phyloP scores from a whole-genome alignment of 805 yeast genomes.

The Kodamaea sagamina region DNA sequence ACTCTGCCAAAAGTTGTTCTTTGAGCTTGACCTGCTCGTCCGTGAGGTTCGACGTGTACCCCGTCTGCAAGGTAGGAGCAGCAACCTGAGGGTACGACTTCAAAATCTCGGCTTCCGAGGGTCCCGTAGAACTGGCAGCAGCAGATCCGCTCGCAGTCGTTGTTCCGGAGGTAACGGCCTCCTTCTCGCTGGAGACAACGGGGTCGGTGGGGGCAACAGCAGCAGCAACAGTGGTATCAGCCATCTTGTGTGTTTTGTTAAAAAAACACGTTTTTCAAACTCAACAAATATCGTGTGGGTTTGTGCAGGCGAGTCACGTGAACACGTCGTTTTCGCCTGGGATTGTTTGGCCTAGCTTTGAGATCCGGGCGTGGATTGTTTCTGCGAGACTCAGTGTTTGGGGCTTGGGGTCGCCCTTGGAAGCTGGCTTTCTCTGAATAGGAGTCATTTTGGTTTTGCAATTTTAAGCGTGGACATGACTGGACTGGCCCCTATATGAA shows the following conservation, averaged over 20 bases:
- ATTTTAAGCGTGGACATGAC: too few species aligned
- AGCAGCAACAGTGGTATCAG: conserved; percentile 4
- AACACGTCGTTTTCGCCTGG: too few species aligned
- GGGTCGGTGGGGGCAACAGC: conserved; percentile 5
- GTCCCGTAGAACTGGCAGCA: conserved; percentile 4
- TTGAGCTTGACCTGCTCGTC: conserved; percentile 64
- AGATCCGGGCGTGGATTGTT: too few species aligned
- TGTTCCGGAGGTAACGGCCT: neutral
- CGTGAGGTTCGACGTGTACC: conserved; percentile 80
- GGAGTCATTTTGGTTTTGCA: too few species aligned
- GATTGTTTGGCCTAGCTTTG: too few species aligned
- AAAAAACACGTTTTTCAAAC: neutral
- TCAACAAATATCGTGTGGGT: neutral
- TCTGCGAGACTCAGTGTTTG: too few species aligned
- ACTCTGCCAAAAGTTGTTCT: conserved; percentile 55
- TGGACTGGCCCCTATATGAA: too few species aligned
- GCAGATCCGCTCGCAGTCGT: neutral
- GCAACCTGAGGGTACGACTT: conserved; percentile 72
- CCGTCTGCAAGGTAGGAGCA: conserved; percentile 63
- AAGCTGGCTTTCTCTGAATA: too few species aligned
- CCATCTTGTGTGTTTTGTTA: conserved; percentile 2
- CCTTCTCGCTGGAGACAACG: conserved; percentile 6
- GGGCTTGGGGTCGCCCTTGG: too few species aligned
- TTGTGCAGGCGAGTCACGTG: too few species aligned
- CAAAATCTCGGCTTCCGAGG: conserved; percentile 32